Percentiles rank a stretch among this genome's conserved stretches.
phyloP scores from a whole-genome alignment of 2,329 filamentous ascomycete genomes.

The Fusarium sterilihyphosum region DNA sequence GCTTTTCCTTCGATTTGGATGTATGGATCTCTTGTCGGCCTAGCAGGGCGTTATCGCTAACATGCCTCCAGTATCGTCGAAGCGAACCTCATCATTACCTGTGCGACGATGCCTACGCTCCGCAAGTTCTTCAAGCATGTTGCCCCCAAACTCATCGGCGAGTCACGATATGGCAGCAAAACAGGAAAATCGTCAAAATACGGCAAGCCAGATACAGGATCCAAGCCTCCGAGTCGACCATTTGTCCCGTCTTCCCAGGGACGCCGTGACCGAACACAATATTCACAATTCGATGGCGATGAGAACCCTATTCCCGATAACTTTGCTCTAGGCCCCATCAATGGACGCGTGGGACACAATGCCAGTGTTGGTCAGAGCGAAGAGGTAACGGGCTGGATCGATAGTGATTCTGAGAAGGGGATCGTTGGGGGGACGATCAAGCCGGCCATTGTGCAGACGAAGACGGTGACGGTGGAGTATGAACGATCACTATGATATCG shows the following conservation, averaged over 20 bases:
- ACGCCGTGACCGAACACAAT: constrained; percentile 30
- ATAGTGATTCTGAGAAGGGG: constrained; percentile 36
- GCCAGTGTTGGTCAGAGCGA: constrained; percentile 25
- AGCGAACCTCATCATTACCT: constrained; percentile 53
- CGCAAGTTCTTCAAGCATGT: constrained; percentile 53
- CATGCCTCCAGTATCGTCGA: constrained; percentile 43
- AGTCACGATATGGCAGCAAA: constrained; percentile 40
- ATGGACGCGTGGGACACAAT: constrained; percentile 13
- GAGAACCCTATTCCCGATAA: constrained; percentile 3
- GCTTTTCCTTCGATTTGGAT: constrained; percentile 44
- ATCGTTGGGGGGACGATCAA: constrained; percentile 18
- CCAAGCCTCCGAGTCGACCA: constrained; percentile 14
- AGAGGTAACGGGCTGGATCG: constrained; percentile 30
- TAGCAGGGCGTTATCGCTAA: not conserved
- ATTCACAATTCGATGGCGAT: constrained; percentile 37
- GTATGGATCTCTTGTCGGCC: constrained; percentile 21
- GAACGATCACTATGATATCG: not conserved
- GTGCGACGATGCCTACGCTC: constrained; percentile 53
- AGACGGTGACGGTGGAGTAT: constrained; percentile 39
- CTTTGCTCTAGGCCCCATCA: constrained; percentile 18
- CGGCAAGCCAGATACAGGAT: constrained; percentile 21
- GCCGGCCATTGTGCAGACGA: constrained; percentile 38
- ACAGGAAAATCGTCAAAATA: constrained; percentile 27
- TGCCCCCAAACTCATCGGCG: constrained; percentile 47
- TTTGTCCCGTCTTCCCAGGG: constrained; percentile 16